phyloP scores from a whole-genome alignment of 2,329 filamentous ascomycete species.

The Emmonsiellopsis sp. region DNA sequence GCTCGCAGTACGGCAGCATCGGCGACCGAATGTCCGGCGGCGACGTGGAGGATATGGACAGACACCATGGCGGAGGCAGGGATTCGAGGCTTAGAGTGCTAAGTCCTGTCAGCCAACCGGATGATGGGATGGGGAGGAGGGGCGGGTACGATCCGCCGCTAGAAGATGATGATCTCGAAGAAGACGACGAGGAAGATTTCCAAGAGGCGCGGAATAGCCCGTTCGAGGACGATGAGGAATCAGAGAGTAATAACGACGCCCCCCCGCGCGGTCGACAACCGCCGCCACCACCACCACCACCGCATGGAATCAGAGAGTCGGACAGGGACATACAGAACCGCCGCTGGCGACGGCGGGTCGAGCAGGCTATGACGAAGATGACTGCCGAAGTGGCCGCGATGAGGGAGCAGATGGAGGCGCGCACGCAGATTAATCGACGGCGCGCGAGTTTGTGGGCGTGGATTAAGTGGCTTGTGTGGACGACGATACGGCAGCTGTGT shows the following conservation, averaged over 20 bases:
- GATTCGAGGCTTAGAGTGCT: conserved; percentile 59
- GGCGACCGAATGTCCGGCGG: conserved; percentile 25
- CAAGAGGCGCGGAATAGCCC: conserved; percentile 13
- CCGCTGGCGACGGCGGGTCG: conserved; percentile 73
- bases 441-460: conserved; percentile 59
- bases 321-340: conserved; percentile 28
- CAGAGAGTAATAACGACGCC: neutral
- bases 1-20: conserved; percentile 28
- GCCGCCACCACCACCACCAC: too few species aligned
- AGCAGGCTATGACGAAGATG: conserved; percentile 77
- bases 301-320: conserved; percentile 17
- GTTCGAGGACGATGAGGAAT: conserved; percentile 10
- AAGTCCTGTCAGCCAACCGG: conserved; percentile 77
- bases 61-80: conserved; percentile 33
- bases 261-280: too few species aligned
- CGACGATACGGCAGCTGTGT: conserved; percentile 61
- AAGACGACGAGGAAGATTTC: conserved; percentile 26
- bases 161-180: conserved; percentile 21
- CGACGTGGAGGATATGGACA: conserved; percentile 30
- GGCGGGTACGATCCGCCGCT: conserved; percentile 28
- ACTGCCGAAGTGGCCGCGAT: conserved; percentile 88
- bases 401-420: conserved; percentile 77
- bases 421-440: conserved; percentile 61
- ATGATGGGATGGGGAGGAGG: conserved; percentile 44
- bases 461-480: conserved; percentile 62